A percentile compares a stretch with the other conserved stretches of the same genome.
Conservation (phyloP, 495 filamentous ascomycete species). For the Neurospora intermedia region DNA sequence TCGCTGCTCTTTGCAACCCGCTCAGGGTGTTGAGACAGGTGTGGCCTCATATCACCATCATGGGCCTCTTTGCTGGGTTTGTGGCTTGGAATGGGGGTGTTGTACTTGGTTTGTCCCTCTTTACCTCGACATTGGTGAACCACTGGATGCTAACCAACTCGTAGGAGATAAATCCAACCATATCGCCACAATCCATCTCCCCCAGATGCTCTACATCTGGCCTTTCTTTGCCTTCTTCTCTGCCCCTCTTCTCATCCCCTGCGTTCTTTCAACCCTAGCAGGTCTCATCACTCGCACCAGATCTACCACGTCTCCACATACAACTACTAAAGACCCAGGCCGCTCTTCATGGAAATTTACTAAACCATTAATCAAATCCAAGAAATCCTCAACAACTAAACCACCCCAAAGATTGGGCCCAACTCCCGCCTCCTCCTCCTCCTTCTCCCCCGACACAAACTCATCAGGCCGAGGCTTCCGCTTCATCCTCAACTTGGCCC, state of each 20-base stretch:
- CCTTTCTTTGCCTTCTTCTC: slow-evolving; percentile 85
- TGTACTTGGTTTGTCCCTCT: slow-evolving; percentile 56
- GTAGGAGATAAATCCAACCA: slow-evolving; percentile 89
- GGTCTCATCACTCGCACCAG: background rate
- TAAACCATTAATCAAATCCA: background rate
- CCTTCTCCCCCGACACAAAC: background rate
- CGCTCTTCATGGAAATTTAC: background rate
- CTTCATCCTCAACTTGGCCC: background rate
- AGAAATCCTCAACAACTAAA: background rate
- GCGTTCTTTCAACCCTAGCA: background rate
- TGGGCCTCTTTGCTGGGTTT: slow-evolving; percentile 61
- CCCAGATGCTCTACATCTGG: slow-evolving; percentile 94
- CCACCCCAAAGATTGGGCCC: background rate
- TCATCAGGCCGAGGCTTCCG: background rate
- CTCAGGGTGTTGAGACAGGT: slow-evolving; percentile 39
- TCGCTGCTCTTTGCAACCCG: slow-evolving; percentile 44
- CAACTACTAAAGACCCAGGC: background rate
- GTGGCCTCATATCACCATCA: slow-evolving; percentile 56
- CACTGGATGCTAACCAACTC: background rate
- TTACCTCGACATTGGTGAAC: background rate
- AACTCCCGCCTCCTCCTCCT: background rate
- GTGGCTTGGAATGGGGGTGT: slow-evolving; percentile 83
- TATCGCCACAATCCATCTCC: slow-evolving; percentile 72
- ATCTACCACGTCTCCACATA: background rate
- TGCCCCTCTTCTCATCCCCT: slow-evolving; percentile 51